A percentile compares a stretch with the other conserved stretches of the same genome.
Evolutionary conservation across 306 rosid genomes (phyloP).

Genomic region (Carpinus fangiana): DNA sequence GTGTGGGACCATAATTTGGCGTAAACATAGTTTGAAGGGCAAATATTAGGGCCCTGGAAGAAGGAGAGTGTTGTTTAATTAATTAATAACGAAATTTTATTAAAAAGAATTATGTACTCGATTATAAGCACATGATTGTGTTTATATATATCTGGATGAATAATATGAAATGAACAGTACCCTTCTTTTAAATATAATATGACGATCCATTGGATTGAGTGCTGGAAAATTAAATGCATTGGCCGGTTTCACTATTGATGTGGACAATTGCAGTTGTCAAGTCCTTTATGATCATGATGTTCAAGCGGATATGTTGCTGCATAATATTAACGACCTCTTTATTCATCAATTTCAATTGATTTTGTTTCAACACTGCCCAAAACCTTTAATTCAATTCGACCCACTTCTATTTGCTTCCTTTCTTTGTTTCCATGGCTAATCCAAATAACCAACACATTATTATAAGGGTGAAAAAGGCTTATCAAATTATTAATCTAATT

Average conservation of each 20-base stretch:
- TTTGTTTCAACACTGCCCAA: background rate
- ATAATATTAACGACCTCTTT: background rate
- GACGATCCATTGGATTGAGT: background rate
- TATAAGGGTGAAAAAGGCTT: too few species aligned
- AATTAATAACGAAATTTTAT: background rate
- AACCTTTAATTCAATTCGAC: too few species aligned
- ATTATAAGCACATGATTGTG: background rate
- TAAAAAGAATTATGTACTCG: background rate
- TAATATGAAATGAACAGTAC: too few species aligned
- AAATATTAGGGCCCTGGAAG: background rate
- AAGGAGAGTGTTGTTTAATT: background rate
- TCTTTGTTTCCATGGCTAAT: too few species aligned
- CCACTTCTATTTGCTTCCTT: too few species aligned
- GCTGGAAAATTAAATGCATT: background rate
- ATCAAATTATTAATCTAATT: too few species aligned
- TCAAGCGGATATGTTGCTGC: background rate
- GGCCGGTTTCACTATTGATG: background rate
- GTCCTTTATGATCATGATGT: background rate
- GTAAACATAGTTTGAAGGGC: background rate
- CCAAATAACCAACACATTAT: too few species aligned
- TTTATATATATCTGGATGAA: background rate
- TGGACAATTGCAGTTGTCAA: background rate
- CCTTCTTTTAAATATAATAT: background rate
- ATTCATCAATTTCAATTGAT: background rate
- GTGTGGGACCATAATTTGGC: constrained; percentile 20